Percentiles rank a stretch among this genome's conserved stretches.
phyloP scores from a whole-genome alignment of 1,284 basidiomycete genomes.

The Singerocomus rubriflavus region DNA sequence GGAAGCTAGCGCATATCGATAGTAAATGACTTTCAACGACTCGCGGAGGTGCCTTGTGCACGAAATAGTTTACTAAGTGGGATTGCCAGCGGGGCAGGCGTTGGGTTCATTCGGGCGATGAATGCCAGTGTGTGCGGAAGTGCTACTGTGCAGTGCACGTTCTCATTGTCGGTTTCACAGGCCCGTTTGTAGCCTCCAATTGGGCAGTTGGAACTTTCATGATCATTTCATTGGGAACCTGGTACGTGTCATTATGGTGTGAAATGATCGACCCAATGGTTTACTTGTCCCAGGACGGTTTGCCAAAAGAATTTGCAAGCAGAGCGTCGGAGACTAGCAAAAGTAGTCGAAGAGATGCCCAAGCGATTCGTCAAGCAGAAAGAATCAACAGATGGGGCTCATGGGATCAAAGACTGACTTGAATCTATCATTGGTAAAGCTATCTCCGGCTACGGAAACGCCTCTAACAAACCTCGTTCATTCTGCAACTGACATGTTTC shows the following conservation, averaged over 20 bases:
- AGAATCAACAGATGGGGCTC: conserved; percentile 32
- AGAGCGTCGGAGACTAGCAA: conserved; percentile 54
- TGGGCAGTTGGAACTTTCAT: conserved; percentile 58
- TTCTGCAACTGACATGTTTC: conserved; percentile 6
- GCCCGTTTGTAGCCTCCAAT: conserved; percentile 45
- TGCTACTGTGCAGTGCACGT: not conserved
- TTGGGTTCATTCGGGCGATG: conserved; percentile 57
- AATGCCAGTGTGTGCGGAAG: conserved; percentile 42
- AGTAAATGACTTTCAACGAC: conserved; percentile 42
- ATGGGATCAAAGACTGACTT: conserved; percentile 2
- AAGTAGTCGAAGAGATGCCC: conserved; percentile 60
- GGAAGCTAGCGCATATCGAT: conserved; percentile 47
- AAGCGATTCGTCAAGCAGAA: conserved; percentile 48
- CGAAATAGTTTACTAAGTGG: conserved; percentile 50
- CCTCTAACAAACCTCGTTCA: not conserved
- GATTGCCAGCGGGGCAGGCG: conserved; percentile 51
- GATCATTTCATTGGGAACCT: conserved; percentile 48
- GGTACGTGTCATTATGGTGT: conserved; percentile 35
- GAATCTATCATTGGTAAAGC: not conserved
- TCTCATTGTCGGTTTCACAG: conserved; percentile 28
- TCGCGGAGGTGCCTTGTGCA: conserved; percentile 62
- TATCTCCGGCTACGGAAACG: not conserved
- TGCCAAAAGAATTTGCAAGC: conserved; percentile 54
- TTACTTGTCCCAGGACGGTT: conserved; percentile 48
- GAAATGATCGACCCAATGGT: not conserved